These are phyloP conservation scores for Senna tora DNA, from an alignment of 306 rosid genomes.

Conservation along the genomic window DNA sequence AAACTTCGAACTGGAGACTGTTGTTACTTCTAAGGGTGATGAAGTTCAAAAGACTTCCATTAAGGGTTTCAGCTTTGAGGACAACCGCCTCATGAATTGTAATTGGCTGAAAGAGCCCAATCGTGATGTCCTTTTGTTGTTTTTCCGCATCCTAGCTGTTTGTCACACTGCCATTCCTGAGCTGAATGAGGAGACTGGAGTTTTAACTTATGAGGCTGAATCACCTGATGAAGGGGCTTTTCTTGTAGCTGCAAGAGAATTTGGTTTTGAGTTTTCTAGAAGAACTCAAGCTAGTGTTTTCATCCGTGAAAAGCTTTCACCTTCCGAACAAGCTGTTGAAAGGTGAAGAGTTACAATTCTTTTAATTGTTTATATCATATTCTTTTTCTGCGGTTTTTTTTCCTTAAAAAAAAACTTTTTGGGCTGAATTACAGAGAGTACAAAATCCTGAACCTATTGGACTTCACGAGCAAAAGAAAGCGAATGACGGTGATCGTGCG, in stretches of 20 bases:
- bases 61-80: slow-evolving; percentile 90
- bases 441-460: slow-evolving; percentile 77
- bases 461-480: slow-evolving; percentile 96
- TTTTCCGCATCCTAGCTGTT: slow-evolving; percentile 83
- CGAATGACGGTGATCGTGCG: slow-evolving; percentile 89
- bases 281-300: slow-evolving; percentile 82
- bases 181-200: slow-evolving; percentile 71
- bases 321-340: slow-evolving; percentile 61
- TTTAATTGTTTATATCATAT: too few relatives aligned
- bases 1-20: slow-evolving; percentile 56
- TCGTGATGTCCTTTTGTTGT: slow-evolving; percentile 56
- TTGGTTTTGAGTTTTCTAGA: slow-evolving; percentile 90
- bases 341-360: slow-evolving; percentile 53
- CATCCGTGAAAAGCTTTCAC: slow-evolving; percentile 63
- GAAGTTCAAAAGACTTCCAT: slow-evolving; percentile 59
- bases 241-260: slow-evolving; percentile 93
- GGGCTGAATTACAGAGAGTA: slow-evolving; percentile 68
- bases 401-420: not conserved
- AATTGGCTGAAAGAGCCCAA: slow-evolving; percentile 84
- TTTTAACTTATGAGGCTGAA: slow-evolving; percentile 86
- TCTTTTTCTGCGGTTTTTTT: too few relatives aligned
- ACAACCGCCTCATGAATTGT: slow-evolving; percentile 74
- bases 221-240: slow-evolving; percentile 99
- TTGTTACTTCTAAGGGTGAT: slow-evolving; percentile 55
- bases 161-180: slow-evolving; percentile 99